Conservation (phyloP, 306 rosid species). For the Cicer yamashitae region DNA sequence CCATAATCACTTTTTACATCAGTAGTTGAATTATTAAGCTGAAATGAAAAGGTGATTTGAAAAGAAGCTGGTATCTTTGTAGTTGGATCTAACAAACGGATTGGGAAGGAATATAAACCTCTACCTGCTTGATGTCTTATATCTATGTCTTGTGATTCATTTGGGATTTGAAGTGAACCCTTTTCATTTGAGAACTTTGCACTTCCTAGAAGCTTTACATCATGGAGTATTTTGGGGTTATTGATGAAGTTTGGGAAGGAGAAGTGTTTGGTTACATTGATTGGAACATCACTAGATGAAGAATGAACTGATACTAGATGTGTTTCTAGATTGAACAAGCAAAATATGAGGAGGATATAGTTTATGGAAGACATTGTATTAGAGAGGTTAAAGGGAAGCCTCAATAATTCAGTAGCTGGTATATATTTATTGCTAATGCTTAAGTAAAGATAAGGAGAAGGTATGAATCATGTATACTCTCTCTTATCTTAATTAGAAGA, state of each 20-base stretch:
- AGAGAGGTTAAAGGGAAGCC: not conserved
- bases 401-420: slow-evolving; percentile 29
- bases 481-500: too few relatives aligned
- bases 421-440: not conserved
- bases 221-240: slow-evolving; percentile 56
- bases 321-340: slow-evolving; percentile 13
- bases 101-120: slow-evolving; percentile 71
- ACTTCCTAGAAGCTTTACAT: slow-evolving; percentile 75
- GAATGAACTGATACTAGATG: slow-evolving; percentile 24
- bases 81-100: slow-evolving; percentile 65
- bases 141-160: slow-evolving; percentile 54
- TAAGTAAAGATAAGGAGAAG: slow-evolving; percentile 5
- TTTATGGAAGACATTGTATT: slow-evolving; percentile 50
- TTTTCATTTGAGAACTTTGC: slow-evolving; percentile 61
- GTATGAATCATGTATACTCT: slow-evolving; percentile 25
- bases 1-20: not conserved
- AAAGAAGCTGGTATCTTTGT: slow-evolving; percentile 73
- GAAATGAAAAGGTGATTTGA: slow-evolving; percentile 67
- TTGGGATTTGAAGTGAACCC: slow-evolving; percentile 66
- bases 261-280: slow-evolving; percentile 64
- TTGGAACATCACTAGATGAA: slow-evolving; percentile 54
- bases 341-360: slow-evolving; percentile 35
- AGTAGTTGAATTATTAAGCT: slow-evolving; percentile 51
- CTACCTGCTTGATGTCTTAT: slow-evolving; percentile 72
- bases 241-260: slow-evolving; percentile 50